phyloP scores from a whole-genome alignment of 768 basidiomycete genomes.

The Coprinopsis sp. region DNA sequence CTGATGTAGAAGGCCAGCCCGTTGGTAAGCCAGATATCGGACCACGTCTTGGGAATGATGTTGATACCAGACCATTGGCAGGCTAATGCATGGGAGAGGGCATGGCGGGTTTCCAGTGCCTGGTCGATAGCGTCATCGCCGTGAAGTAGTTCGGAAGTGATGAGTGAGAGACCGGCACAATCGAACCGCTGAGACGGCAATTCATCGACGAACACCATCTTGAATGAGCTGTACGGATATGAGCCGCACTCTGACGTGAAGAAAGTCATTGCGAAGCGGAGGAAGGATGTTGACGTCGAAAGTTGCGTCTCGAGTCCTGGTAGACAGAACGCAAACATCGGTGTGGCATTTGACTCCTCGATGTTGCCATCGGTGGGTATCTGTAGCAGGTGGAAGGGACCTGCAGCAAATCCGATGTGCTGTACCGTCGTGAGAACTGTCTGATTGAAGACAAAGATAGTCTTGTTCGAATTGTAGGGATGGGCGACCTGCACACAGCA shows the following conservation, averaged over 20 bases:
- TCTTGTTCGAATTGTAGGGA: slow-evolving; percentile 89
- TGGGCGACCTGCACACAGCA: slow-evolving; percentile 83
- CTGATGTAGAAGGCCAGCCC: slow-evolving; percentile 90
- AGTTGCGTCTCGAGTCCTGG: slow-evolving; percentile 81
- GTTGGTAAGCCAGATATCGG: slow-evolving; percentile 96
- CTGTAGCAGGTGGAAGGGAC: slow-evolving; percentile 80
- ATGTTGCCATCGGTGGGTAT: slow-evolving; percentile 58
- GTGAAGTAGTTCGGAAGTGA: slow-evolving; percentile 78
- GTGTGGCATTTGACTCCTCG: slow-evolving; percentile 65
- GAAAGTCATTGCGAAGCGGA: slow-evolving; percentile 89
- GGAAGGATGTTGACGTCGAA: slow-evolving; percentile 61
- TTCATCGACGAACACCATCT: slow-evolving; percentile 91
- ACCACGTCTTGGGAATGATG: slow-evolving; percentile 88
- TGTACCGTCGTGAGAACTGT: slow-evolving; percentile 87
- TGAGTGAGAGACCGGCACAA: slow-evolving; percentile 75
- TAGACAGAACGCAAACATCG: slow-evolving; percentile 88
- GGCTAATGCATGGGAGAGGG: slow-evolving; percentile 82
- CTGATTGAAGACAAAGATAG: slow-evolving; percentile 90
- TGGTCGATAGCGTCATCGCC: slow-evolving; percentile 90
- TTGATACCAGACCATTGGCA: slow-evolving; percentile 98
- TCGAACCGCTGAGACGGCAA: slow-evolving; percentile 79
- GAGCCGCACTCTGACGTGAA: slow-evolving; percentile 90
- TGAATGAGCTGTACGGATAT: slow-evolving; percentile 94
- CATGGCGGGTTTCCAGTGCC: slow-evolving; percentile 84
- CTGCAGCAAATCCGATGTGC: slow-evolving; percentile 93